Evolutionary conservation across 345 rosid species (phyloP).

Genomic region (Eucalyptus melliodora): DNA sequence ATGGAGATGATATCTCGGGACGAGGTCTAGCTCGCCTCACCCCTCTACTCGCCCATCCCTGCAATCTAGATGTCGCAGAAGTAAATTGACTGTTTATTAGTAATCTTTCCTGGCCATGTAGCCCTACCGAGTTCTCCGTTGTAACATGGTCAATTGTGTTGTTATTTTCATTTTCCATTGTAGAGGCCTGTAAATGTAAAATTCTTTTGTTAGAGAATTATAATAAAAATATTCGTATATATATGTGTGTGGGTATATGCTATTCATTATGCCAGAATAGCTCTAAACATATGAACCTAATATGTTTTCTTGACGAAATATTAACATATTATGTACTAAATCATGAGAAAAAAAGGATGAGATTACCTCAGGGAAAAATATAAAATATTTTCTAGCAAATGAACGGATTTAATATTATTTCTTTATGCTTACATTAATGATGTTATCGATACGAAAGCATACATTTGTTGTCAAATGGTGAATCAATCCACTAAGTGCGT

Average conservation of each 20-base stretch:
- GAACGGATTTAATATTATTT: background rate
- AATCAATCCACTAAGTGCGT: background rate
- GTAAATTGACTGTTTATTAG: rapidly evolving
- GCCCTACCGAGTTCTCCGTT: background rate
- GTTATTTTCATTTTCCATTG: background rate
- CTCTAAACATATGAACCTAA: background rate
- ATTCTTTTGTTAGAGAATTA: background rate
- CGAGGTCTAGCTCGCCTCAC: background rate
- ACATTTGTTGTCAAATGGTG: background rate
- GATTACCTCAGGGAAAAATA: no score
- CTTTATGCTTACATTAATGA: background rate
- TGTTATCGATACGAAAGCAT: background rate
- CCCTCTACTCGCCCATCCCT: background rate
- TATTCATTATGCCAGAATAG: background rate
- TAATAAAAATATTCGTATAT: background rate
- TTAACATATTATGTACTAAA: background rate
- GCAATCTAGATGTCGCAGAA: background rate
- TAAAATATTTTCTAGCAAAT: no score
- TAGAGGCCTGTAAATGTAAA: background rate
- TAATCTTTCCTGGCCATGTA: rapidly evolving
- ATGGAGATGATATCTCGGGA: background rate
- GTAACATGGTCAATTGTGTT: rapidly evolving
- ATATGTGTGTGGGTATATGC: rapidly evolving
- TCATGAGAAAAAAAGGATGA: background rate
- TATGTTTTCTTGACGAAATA: background rate